Evolutionary conservation across 2,329 filamentous ascomycete genomes (phyloP), one percentile per base, ranked within the genome.

Genomic region (Cladosporium halotolerans): DNA sequence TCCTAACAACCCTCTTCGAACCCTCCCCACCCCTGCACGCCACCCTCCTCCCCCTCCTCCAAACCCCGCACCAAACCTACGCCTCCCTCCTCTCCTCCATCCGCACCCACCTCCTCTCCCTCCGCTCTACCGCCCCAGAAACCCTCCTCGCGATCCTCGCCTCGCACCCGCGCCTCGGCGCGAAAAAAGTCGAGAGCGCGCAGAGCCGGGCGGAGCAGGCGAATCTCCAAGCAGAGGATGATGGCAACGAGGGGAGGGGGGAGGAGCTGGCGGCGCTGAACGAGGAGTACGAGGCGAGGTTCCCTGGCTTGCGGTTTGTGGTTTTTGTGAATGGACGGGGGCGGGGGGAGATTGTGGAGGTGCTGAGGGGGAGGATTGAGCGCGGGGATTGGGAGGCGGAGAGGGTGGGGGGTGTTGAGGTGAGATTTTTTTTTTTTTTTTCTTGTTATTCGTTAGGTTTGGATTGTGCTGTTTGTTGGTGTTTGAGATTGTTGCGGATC

Each of bases 321-420:
- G 88, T 92, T 14, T 96, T 96, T 68, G 92, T 96, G 53, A 91
- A 95, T 67, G 89, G 89, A 0, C 79, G 91, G 44, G 78, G 81
- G 39, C 77, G 89, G 53, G 77, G 80, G 1, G 80, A 81, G 57
- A 85, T 96, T 52, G 89, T 96, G 85, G 76, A 81, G 57, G 84
- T 96, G 63, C 95, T 96, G 88, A 79, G 79, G 57, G 68, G 72
- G 49, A 78, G 91, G 49, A 95, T 96, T 63, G 79, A 77, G 13
- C 74, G 84, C 49, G 83, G 79, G 1, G 80, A 92, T 67, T 74
- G 84, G 48, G 70, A 76, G 19, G 75, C 75, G 13, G 91, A 96
- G 72, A 81, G 89, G 57, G 68, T 74, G 53, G 87, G 87, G 60
- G 88, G 82, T 5, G 85, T 96, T 46, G 78, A 86, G 77, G 89